Percentiles rank a stretch among this genome's conserved stretches.
These are phyloP conservation scores for Trichothecium roseum DNA, from an alignment of 2,329 filamentous ascomycete species.

Conservation along the genomic window DNA sequence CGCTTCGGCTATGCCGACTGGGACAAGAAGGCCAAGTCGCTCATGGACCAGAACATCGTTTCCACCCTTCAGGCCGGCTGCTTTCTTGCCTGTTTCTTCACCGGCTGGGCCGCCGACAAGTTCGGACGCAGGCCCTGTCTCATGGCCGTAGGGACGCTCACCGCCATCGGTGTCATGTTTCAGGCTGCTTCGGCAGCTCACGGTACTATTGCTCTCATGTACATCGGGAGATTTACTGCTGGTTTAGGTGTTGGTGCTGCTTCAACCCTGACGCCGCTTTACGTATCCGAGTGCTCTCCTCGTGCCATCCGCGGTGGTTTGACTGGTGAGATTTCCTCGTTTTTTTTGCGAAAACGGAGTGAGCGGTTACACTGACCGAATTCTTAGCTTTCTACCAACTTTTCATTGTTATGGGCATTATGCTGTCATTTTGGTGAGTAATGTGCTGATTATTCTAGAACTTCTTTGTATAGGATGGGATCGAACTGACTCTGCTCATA, in stretches of 20 bases:
- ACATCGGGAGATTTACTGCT: constrained; percentile 48
- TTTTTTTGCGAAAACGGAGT: background rate
- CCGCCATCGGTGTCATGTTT: constrained; percentile 51
- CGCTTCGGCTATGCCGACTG: constrained; percentile 22
- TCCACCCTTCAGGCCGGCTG: constrained; percentile 62
- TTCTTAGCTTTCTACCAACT: constrained; percentile 34
- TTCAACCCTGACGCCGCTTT: constrained; percentile 32
- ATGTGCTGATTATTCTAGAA: too few species aligned
- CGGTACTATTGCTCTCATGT: constrained; percentile 52
- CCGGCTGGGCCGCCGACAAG: constrained; percentile 41
- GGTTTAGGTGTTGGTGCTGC: constrained; percentile 41
- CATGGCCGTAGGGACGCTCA: constrained; percentile 44
- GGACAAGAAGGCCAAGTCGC: constrained; percentile 25
- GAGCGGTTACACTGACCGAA: background rate
- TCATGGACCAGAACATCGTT: constrained; percentile 56
- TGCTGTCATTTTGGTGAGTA: constrained; percentile 30
- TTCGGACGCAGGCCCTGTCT: constrained; percentile 46
- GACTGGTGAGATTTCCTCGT: constrained; percentile 22
- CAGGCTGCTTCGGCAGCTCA: constrained; percentile 44
- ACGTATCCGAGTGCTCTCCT: constrained; percentile 38
- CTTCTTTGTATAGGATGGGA: too few species aligned
- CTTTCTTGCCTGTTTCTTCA: constrained; percentile 51
- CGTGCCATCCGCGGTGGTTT: constrained; percentile 39
- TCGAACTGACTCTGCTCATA: constrained; percentile 28
- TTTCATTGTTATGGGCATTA: constrained; percentile 34